Base-by-base conservation (phyloP, 1,139 yeast species). In the Saccharomyces hybrid region DNA sequence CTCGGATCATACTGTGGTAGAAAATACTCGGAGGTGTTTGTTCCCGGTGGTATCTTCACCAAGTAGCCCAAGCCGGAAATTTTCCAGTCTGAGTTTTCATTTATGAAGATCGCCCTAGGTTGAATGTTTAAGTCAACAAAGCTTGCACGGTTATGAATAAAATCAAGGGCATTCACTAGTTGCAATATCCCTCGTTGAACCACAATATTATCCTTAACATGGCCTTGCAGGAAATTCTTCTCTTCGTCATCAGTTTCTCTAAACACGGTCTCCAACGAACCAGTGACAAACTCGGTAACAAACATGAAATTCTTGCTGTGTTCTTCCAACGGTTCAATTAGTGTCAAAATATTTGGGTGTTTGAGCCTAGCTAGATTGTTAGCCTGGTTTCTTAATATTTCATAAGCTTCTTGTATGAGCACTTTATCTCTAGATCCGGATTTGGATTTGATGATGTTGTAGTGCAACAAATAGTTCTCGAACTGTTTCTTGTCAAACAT, bases 61-160 rank as follows among this genome's bases (percentile, higher is more conserved):
- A 69, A 52, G 55, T 78, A 79, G 47, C 84, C 85, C 28, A 88
- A 78, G 0, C 98, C 97, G 7, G 86, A 80, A 2, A 93, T 70
- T 70, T 91, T 93, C 98, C 98, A 95, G 71, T 93, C 99, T 1
- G 96, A 95, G 62, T 86, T 90, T 47, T 82, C 84, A 61, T 87
- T 91, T 27, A 93, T 78, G 57, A 85, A 80, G 0, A 93, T 76
- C 0, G 96, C 82, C 12, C 80, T 74, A 0, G 99, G 99, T 60
- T 84, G 85, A 32, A 95, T 63, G 61, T 90, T 88, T 61, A 87
- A 72, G 71, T 91, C 96, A 14, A 88, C 86, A 32, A 83, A 80
- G 19, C 83, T 79, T 28, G 96, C 88, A 56, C 82, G 80, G 57
- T 81, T 80, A 68, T 93, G 97, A 49, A 93, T 77, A 65, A 93